Conservation (phyloP, 768 basidiomycete genomes). For the Termitomyces sp. region DNA sequence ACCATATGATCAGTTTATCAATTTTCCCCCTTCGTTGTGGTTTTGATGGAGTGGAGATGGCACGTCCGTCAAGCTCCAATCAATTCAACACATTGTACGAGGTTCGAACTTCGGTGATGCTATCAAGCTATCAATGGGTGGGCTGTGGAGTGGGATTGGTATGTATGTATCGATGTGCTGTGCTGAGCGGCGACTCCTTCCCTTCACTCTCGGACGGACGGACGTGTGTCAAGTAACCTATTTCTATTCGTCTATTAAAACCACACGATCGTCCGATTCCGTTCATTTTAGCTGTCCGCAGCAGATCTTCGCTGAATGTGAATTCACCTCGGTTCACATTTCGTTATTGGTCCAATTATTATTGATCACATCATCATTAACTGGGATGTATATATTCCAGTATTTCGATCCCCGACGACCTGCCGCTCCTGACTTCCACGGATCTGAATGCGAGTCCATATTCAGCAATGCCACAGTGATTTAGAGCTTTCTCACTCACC, state of each 20-base stretch:
- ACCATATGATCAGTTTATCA: neutral
- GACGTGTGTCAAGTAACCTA: neutral
- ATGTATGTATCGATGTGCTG: neutral
- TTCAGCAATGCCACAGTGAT: no score
- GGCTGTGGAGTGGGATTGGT: neutral
- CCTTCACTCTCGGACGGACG: neutral
- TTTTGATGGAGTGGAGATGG: neutral
- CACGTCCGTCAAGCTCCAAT: neutral
- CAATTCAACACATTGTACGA: neutral
- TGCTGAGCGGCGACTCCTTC: neutral
- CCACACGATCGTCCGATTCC: neutral
- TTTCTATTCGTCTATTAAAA: neutral
- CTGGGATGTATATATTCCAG: no score
- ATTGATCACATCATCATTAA: neutral
- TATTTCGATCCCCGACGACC: no score
- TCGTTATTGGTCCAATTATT: neutral
- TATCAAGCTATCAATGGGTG: neutral
- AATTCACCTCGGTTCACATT: neutral
- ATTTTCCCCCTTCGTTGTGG: neutral
- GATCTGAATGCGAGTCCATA: no score
- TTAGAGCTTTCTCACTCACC: no score
- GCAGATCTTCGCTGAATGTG: neutral
- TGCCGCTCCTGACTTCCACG: no score
- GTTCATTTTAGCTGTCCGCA: neutral
- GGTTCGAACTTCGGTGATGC: neutral